phyloP scores from a whole-genome alignment of 495 filamentous ascomycete species.

The Penicillium silybi region DNA sequence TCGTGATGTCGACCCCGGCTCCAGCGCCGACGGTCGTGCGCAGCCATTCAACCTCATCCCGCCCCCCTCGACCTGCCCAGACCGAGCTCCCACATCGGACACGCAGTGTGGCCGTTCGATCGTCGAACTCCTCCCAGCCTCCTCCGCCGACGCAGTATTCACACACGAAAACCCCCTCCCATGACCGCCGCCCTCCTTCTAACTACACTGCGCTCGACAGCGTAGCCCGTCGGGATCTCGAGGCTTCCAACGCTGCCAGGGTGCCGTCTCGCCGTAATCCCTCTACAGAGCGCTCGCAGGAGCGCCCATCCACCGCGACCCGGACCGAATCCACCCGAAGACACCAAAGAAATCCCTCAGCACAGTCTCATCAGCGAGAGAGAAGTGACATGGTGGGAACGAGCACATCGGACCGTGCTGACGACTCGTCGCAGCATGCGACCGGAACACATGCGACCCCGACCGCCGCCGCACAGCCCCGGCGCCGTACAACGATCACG shows the following conservation, averaged over 20 bases:
- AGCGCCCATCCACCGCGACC: constrained; percentile 43
- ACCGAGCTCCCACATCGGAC: constrained; percentile 55
- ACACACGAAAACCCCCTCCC: constrained; percentile 48
- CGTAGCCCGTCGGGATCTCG: constrained; percentile 55
- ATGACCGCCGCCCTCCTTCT: constrained; percentile 46
- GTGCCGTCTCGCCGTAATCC: constrained; percentile 50
- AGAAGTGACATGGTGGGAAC: constrained; percentile 52
- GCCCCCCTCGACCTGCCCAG: constrained; percentile 40
- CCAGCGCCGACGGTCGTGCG: constrained; percentile 47
- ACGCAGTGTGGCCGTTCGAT: constrained; percentile 49
- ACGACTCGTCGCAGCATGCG: constrained; percentile 43
- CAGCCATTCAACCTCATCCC: constrained; percentile 54
- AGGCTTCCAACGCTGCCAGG: constrained; percentile 49
- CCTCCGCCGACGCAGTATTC: constrained; percentile 35
- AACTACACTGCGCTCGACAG: constrained; percentile 50
- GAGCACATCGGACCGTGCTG: constrained; percentile 30
- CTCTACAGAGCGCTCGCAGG: constrained; percentile 50
- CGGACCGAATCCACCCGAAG: constrained; percentile 47
- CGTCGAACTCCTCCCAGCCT: constrained; percentile 36
- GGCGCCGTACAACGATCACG: constrained; percentile 76
- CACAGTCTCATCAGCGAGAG: constrained; percentile 45
- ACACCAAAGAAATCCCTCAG: constrained; percentile 45
- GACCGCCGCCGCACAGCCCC: constrained; percentile 44
- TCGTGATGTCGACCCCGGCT: constrained; percentile 51
- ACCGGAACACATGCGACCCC: constrained; percentile 30